Evolutionary conservation across 2,329 filamentous ascomycete genomes (phyloP), one percentile per base, ranked within the genome.

Genomic region (Colletotrichum navitas): DNA sequence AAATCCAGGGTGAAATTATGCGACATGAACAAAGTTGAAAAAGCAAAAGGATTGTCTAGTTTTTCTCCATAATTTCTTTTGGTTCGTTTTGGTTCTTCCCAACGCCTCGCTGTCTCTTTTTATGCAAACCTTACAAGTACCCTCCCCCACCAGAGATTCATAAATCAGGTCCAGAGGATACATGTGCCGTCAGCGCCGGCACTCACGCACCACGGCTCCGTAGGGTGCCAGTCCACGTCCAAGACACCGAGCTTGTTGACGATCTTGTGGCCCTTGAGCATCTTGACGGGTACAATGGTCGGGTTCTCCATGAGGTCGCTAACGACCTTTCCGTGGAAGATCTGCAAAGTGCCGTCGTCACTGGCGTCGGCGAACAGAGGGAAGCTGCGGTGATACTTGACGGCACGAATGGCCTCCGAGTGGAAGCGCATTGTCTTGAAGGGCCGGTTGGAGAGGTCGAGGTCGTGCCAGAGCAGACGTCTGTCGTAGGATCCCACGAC

Each of bases 361-460:
- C 93, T 96, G 26, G 94, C 94, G 80, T 98, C 95, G 0, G 95
- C 96, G 78, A 99, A 98, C 45, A 99, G 87, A 24, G 96, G 95
- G 52, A 88, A 89, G 72, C 91, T 90, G 69, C 91, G 91, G 82
- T 99, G 97, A 83, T 93, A 99, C 76, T 90, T 91, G 66, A 98
- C 96, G 16, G 92, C 90, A 59, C 97, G 90, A 77, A 99, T 97
- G 56, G 96, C 96, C 82, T 97, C 93, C 73, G 90, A 85, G 84
- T 99, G 96, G 85, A 98, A 99, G 62, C 96, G 90, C 83, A 99
- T 91, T 1, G 95, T 98, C 86, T 98, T 98, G 86, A 97, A 98
- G 0, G 96, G 96, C 61, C 94, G 90, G 74, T 89, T 91, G 0
- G 94, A 96, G 45, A 99, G 89, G 76, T 99, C 96, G 65, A 98